Percentiles rank a stretch among this genome's conserved stretches.
These are phyloP conservation scores for Colletotrichum zoysiae DNA, from an alignment of 2,329 filamentous ascomycete species.

Conservation along the genomic window DNA sequence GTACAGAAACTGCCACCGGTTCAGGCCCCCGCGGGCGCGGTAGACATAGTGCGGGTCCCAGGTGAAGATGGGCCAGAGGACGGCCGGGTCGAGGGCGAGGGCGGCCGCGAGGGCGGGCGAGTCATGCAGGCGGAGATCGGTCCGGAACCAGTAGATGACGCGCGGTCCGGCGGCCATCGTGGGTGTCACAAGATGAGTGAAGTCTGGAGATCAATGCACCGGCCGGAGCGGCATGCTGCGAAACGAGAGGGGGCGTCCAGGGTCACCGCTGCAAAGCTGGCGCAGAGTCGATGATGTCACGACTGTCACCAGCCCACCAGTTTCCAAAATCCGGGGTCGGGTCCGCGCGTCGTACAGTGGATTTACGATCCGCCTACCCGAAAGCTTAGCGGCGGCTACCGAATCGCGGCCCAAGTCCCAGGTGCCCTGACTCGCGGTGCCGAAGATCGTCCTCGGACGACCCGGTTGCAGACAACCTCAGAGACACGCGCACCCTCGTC, in stretches of 20 bases:
- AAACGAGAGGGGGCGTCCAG: background rate
- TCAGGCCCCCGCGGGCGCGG: constrained; percentile 75
- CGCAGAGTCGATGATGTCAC: constrained; percentile 55
- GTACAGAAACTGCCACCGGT: constrained; percentile 80
- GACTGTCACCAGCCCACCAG: constrained; percentile 21
- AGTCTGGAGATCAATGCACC: background rate
- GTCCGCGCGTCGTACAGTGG: background rate
- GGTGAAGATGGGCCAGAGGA: constrained; percentile 81
- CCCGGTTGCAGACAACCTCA: background rate
- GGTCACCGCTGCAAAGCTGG: background rate
- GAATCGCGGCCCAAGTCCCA: constrained; percentile 7
- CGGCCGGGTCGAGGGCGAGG: constrained; percentile 75
- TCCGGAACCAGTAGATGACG: constrained; percentile 84
- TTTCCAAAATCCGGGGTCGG: background rate
- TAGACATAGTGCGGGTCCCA: constrained; percentile 89
- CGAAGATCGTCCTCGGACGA: background rate
- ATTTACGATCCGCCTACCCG: constrained; percentile 10
- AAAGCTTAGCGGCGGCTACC: constrained; percentile 5
- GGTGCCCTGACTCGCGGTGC: constrained; percentile 29
- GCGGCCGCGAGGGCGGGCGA: constrained; percentile 80
- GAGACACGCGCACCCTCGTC: constrained; percentile 2
- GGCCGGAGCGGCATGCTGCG: background rate
- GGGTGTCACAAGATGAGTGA: background rate
- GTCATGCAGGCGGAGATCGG: constrained; percentile 82
- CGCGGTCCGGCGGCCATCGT: constrained; percentile 34